Evolutionary conservation across 129 eudicot genomes (phyloP).

Genomic region (Deinandra increscens): DNA sequence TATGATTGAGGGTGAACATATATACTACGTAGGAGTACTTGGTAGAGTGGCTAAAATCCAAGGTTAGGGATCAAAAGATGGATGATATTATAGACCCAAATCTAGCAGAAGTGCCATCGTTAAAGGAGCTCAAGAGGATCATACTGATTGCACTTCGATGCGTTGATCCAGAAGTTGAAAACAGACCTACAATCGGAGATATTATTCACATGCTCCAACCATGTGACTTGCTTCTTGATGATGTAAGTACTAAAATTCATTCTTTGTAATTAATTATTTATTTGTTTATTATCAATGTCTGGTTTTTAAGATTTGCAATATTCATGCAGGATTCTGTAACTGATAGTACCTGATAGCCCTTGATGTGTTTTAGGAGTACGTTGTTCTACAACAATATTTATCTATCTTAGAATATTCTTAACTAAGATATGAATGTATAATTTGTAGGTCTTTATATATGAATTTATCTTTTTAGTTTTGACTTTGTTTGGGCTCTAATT

Average conservation of each 20-base stretch:
- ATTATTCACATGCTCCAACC: conserved; percentile 59
- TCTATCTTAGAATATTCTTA: too few relatives aligned
- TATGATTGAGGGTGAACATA: background rate
- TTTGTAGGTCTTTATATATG: too few relatives aligned
- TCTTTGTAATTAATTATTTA: too few relatives aligned
- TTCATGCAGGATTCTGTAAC: conserved; percentile 19
- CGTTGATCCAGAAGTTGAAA: conserved; percentile 45
- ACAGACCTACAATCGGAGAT: conserved; percentile 55
- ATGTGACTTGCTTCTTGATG: conserved; percentile 49
- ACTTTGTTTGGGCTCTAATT: too few relatives aligned
- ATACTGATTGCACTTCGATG: conserved; percentile 54
- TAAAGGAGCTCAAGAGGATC: conserved; percentile 44
- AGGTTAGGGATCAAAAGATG: conserved; percentile 28
- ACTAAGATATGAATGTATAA: too few relatives aligned
- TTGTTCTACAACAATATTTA: too few relatives aligned
- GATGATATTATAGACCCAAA: conserved; percentile 39
- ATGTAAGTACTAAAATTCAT: conserved; percentile 29
- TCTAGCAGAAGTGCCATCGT: conserved; percentile 30
- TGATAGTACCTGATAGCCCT: background rate
- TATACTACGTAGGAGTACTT: conserved; percentile 39
- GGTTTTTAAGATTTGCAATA: background rate
- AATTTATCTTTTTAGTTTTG: too few relatives aligned
- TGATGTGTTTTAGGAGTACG: background rate
- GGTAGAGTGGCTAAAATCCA: conserved; percentile 46
- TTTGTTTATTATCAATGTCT: too few relatives aligned